Base-by-base conservation (phyloP, 1,284 basidiomycete genomes). In the Mrakiaceae sp. region DNA sequence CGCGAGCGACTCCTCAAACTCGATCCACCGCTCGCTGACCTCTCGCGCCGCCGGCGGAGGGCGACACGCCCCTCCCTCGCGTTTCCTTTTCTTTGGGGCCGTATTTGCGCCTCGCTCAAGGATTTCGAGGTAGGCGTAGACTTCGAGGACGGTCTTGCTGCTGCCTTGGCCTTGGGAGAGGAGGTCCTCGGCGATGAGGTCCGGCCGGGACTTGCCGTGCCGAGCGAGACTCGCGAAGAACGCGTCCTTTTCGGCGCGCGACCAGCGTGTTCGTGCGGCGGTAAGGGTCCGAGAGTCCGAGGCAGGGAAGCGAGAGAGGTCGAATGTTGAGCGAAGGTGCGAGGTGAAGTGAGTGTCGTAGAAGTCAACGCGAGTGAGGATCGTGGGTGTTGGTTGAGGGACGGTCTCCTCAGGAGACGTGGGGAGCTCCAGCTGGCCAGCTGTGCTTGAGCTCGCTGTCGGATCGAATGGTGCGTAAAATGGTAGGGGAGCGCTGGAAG, bases 191-290 rank as follows among this genome's bases (percentile, higher is more conserved):
- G 86, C 82, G 63, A 89, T 85, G 56, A 88, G 78, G 72, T 90
- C 87, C 1, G 86, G 84, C 27, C 86, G 78, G 16, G 83, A 75
- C 39, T 85, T 80, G n/a, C 87, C 88, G 72, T 86, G 79, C 0
- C 82, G 72, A 12, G 78, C 72, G 12, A 89, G 74, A 0, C 80
- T 82, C 70, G 82, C 84, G 71, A 90, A 91, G 75, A 92, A 89
- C 0, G 72, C 68, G 11, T 82, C 77, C 70, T 87, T 87, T 49
- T n/a, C 14, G 16, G 47, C 44, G 46, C 14, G 7, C 14, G 12
- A 5, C n/a, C 5, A n/a, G 53, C 16, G 27, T 14, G 6, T 14
- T n/a, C 5, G 2, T 7, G 47, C 2, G 27, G 47, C 14, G 27
- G 9, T 4, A 6, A n/a, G 7, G 58, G 58, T 51, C 47, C 47